phyloP scores from a whole-genome alignment of 2,329 filamentous ascomycete genomes.

The Dothistroma pini region DNA sequence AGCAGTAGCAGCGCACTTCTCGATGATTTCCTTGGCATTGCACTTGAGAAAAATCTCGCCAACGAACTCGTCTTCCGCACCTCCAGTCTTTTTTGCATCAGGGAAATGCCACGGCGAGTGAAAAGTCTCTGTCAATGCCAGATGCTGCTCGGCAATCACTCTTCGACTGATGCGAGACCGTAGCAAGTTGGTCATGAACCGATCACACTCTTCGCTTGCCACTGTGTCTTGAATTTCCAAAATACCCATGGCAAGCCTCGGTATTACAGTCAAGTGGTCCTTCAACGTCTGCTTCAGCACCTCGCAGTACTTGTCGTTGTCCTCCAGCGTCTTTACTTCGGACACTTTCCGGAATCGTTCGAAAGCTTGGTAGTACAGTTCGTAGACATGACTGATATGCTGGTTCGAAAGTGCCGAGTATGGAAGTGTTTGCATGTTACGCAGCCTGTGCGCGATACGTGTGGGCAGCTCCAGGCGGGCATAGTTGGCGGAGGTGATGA shows the following conservation, averaged over 20 bases:
- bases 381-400: slow-evolving; percentile 91
- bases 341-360: slow-evolving; percentile 80
- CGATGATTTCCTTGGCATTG: slow-evolving; percentile 82
- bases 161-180: slow-evolving; percentile 89
- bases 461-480: slow-evolving; percentile 91
- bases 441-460: slow-evolving; percentile 83
- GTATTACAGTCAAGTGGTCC: slow-evolving; percentile 89
- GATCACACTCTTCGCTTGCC: slow-evolving; percentile 75
- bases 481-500: slow-evolving; percentile 96
- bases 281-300: slow-evolving; percentile 74
- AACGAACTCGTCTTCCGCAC: slow-evolving; percentile 74
- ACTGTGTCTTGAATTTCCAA: slow-evolving; percentile 84
- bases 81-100: slow-evolving; percentile 61
- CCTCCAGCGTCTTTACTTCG: slow-evolving; percentile 78
- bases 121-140: slow-evolving; percentile 91
- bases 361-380: slow-evolving; percentile 96
- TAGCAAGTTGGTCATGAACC: slow-evolving; percentile 91
- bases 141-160: slow-evolving; percentile 95
- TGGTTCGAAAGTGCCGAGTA: slow-evolving; percentile 95
- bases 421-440: slow-evolving; percentile 94
- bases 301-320: slow-evolving; percentile 84
- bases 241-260: slow-evolving; percentile 89
- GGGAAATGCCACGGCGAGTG: slow-evolving; percentile 87
- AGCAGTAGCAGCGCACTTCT: slow-evolving; percentile 74
- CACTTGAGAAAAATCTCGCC: slow-evolving; percentile 95